Percentiles rank a stretch among this genome's conserved stretches.
phyloP scores from a whole-genome alignment of 352 stramenopile genomes.

The Phytophthora pisi region DNA sequence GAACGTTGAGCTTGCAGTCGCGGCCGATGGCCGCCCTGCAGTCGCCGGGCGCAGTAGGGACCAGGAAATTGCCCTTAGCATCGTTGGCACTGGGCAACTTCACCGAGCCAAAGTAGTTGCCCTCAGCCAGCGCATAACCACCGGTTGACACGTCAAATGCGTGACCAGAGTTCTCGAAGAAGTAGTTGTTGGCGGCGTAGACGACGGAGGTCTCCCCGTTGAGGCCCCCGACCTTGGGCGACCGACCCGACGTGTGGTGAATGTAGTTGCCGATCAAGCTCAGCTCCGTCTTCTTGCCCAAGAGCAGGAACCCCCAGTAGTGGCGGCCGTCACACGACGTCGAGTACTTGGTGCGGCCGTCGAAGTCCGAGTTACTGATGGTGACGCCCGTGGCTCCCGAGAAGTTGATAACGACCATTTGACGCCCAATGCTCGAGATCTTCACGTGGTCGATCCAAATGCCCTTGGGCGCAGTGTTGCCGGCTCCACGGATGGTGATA shows the following conservation, averaged over 20 bases:
- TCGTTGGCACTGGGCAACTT: not conserved
- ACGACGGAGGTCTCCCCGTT: not conserved
- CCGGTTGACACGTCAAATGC: not conserved
- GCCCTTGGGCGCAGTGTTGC: not conserved
- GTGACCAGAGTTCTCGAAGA: not conserved
- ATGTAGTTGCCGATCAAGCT: not conserved
- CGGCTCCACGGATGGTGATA: not conserved
- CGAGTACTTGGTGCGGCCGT: not conserved
- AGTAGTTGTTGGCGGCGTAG: not conserved
- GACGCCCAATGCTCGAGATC: not conserved
- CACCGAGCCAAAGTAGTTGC: not conserved
- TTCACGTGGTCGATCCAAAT: not conserved
- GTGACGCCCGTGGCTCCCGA: not conserved
- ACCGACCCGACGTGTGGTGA: not conserved
- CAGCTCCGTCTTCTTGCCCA: not conserved
- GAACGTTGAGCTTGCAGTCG: not conserved
- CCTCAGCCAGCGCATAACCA: not conserved
- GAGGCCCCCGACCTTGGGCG: not conserved
- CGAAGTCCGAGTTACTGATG: not conserved
- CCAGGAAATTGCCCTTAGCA: not conserved
- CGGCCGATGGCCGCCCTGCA: not conserved
- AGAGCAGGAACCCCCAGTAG: not conserved
- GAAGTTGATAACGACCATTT: not conserved
- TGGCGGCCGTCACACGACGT: not conserved
- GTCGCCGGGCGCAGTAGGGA: not conserved